Conservation (phyloP, 495 filamentous ascomycete species). For the Peziza echinospora region DNA sequence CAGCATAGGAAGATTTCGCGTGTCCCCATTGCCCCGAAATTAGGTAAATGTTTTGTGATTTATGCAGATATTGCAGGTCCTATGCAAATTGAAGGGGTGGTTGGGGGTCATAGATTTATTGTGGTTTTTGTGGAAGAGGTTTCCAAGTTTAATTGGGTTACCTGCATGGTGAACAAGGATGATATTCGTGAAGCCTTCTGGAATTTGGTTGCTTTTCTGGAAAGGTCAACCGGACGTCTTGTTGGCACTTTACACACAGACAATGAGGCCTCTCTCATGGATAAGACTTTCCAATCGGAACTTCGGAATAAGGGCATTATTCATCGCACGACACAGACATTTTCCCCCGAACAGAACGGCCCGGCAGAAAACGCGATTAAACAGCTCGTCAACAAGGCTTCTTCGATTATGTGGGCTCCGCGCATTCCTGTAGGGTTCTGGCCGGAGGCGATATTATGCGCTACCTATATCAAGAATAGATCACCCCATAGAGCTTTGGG, state of each 20-base stretch:
- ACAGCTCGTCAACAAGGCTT: background rate
- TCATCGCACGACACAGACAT: background rate
- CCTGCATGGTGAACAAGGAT: too few species aligned
- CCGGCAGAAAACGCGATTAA: background rate
- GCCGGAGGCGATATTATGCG: background rate
- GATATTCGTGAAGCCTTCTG: too few species aligned
- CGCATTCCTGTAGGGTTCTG: background rate
- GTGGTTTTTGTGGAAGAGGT: too few species aligned
- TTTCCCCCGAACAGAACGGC: background rate
- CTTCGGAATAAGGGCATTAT: background rate
- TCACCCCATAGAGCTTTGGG: background rate
- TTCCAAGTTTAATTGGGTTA: too few species aligned
- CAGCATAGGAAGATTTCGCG: too few species aligned
- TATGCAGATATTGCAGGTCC: too few species aligned
- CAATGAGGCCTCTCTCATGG: background rate
- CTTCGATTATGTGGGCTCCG: background rate
- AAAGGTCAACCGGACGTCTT: too few species aligned
- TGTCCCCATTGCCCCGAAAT: too few species aligned
- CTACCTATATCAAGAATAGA: constrained; percentile 1
- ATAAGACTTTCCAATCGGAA: background rate
- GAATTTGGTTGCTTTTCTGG: too few species aligned
- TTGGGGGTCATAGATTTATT: too few species aligned
- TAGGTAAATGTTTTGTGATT: too few species aligned
- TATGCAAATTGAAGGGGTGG: too few species aligned
- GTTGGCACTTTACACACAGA: background rate